Base-by-base conservation (phyloP, 805 yeast species). In the Candida pseudoglaebosa region DNA sequence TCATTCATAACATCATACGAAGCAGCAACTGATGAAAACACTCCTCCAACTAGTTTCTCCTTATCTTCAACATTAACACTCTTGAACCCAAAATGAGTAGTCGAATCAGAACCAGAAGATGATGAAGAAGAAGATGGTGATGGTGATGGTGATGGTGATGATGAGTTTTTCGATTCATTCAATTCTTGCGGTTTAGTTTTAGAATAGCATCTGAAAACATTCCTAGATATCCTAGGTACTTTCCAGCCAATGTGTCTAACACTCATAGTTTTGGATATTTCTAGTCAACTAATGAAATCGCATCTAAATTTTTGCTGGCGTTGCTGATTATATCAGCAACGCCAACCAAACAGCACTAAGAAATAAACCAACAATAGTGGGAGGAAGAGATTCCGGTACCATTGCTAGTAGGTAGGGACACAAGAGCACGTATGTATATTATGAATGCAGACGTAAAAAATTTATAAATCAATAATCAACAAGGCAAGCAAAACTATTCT, bases 1-100 rank as follows among this genome's bases (percentile, higher is more conserved):
- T 93, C 99, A 67, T 93, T 93, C 99, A 93, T 93, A 37, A 88
- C 72, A 65, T 93, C 99, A 61, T 93, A 93, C 40, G 80, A 89
- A 24, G 89, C 78, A 3, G 99, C 99, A 28, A 93, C 99, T 4
- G 95, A 85, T 4, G 95, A 84, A 61, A 93, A 93, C 19, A 93
- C 98, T 18, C 82, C 82, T 35, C 86, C 84, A n/a, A 68, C 95
- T 35, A 87, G 62, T 50, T 80, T 76, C 59, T 91, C 95, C 65
- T 91, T 91, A 46, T 87, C 85, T 20, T 77, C 77, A 44, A 75
- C 78, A 15, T 82, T 78, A 19, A 93, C 95, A 4, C 91, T 84
- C 49, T 81, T 78, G 60, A 80, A 88, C 8, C 98, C 98, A 58
- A 93, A 91, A 66, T 91, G 98, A 15, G 99, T 91, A n/a, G 89